A percentile compares a stretch with the other conserved stretches of the same genome.
Conservation (phyloP, 768 basidiomycete genomes). For the Terana coerulea region DNA sequence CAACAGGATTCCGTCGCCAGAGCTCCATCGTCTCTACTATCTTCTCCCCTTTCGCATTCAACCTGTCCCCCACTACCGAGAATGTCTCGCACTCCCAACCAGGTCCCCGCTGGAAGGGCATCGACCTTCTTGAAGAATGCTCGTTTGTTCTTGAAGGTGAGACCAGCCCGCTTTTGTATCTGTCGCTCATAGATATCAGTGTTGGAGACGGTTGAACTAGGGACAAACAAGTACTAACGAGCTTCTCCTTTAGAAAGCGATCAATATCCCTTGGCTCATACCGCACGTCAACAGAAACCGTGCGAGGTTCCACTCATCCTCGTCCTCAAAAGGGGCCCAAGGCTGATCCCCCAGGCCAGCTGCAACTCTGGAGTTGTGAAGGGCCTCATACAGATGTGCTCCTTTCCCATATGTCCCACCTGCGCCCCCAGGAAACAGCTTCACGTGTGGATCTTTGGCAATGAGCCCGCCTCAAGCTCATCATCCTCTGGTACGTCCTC, state of each 20-base stretch:
- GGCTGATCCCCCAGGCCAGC: too few relatives aligned
- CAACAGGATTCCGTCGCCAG: conserved; percentile 31
- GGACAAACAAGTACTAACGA: conserved; percentile 4
- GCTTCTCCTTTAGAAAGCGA: conserved; percentile 11
- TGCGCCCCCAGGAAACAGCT: too few relatives aligned
- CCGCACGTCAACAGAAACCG: neutral
- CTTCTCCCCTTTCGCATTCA: conserved; percentile 9
- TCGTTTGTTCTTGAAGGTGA: conserved; percentile 18
- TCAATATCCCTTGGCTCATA: neutral
- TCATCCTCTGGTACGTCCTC: too few relatives aligned
- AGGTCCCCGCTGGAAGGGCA: conserved; percentile 13
- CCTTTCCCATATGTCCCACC: too few relatives aligned
- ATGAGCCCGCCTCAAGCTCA: too few relatives aligned
- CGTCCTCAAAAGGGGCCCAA: conserved; percentile 16
- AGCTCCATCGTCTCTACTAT: conserved; percentile 28
- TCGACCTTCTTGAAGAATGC: conserved; percentile 20
- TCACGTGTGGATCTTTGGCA: too few relatives aligned
- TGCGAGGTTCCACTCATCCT: conserved; percentile 7
- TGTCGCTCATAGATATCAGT: neutral
- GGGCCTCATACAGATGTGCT: too few relatives aligned
- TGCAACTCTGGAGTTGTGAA: too few relatives aligned
- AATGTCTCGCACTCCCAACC: conserved; percentile 17
- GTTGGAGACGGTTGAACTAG: neutral
- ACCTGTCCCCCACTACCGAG: conserved; percentile 11
- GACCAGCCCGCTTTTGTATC: conserved; percentile 7